Conservation (phyloP, 768 basidiomycete species). For the Russula sp. region DNA sequence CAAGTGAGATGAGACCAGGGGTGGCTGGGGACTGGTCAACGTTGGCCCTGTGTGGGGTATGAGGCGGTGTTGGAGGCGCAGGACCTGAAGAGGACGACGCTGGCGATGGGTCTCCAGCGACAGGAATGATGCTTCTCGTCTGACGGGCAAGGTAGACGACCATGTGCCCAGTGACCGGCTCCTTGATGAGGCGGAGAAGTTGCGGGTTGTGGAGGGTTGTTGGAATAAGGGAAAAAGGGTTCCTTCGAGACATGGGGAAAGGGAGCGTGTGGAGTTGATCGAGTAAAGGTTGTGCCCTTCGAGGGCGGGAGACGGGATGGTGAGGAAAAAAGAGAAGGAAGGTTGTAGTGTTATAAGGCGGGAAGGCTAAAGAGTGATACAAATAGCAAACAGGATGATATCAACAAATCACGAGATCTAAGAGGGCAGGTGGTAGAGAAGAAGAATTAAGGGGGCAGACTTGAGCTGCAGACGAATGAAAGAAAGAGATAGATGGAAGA, state of each 20-base stretch:
- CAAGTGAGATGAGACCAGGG: slow-evolving; percentile 59
- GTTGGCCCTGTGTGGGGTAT: slow-evolving; percentile 52
- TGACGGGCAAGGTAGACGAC: slow-evolving; percentile 79
- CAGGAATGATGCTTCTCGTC: slow-evolving; percentile 69
- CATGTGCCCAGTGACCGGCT: slow-evolving; percentile 80
- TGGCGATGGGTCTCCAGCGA: slow-evolving; percentile 48
- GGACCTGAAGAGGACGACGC: slow-evolving; percentile 36
- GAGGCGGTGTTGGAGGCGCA: slow-evolving; percentile 62
- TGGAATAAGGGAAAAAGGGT: slow-evolving; percentile 82
- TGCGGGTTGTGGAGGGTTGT: slow-evolving; percentile 72
- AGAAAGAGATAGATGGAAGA: slow-evolving; percentile 11
- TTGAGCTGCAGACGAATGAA: slow-evolving; percentile 20
- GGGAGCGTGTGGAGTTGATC: slow-evolving; percentile 38
- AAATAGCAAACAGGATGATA: slow-evolving; percentile 24
- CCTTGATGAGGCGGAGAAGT: slow-evolving; percentile 74
- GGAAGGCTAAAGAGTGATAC: background rate
- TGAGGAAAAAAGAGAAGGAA: slow-evolving; percentile 32
- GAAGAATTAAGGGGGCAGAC: slow-evolving; percentile 19
- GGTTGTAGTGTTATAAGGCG: slow-evolving; percentile 26
- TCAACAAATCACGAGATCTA: slow-evolving; percentile 20
- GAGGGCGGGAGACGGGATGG: slow-evolving; percentile 36
- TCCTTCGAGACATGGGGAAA: slow-evolving; percentile 46
- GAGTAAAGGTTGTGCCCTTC: slow-evolving; percentile 38
- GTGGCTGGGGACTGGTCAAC: slow-evolving; percentile 37
- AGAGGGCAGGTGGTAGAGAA: background rate